Percentiles rank a stretch among this genome's conserved stretches.
phyloP scores from a whole-genome alignment of 768 basidiomycete genomes.

The Pisolithus microcarpus region DNA sequence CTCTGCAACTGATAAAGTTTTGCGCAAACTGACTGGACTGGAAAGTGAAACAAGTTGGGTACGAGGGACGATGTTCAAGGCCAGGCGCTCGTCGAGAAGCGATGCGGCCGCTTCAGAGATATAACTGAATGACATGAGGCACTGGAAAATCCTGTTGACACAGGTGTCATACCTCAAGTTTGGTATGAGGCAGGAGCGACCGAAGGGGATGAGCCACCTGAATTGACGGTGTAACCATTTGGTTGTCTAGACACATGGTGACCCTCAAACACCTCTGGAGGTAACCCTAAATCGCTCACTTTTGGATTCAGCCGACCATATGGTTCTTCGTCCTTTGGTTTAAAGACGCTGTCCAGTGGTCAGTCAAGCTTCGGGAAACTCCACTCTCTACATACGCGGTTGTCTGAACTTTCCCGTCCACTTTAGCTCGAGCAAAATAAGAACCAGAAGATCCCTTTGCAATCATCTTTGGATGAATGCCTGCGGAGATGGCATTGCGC shows the following conservation, averaged over 20 bases:
- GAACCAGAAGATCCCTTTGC: conserved; percentile 84
- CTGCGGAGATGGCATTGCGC: conserved; percentile 61
- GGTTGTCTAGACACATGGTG: conserved; percentile 47
- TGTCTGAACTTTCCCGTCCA: conserved; percentile 69
- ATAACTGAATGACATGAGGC: conserved; percentile 43
- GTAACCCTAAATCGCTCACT: conserved; percentile 28
- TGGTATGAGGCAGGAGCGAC: conserved; percentile 81
- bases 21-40: conserved; percentile 42
- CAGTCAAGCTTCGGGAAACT: background rate
- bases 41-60: conserved; percentile 80
- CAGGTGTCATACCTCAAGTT: conserved; percentile 58
- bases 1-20: background rate
- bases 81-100: conserved; percentile 66
- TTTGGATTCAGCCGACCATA: conserved; percentile 87
- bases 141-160: background rate
- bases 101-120: conserved; percentile 88
- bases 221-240: conserved; percentile 89
- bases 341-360: conserved; percentile 60
- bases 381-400: conserved; percentile 53
- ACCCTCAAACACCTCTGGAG: background rate
- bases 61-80: conserved; percentile 75
- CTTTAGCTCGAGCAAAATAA: conserved; percentile 83
- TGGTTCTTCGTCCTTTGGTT: conserved; percentile 87
- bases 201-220: conserved; percentile 86
- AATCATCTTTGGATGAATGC: conserved; percentile 88